Evolutionary conservation across 2,329 filamentous ascomycete genomes (phyloP).

Genomic region (Colletotrichum eremochloae): DNA sequence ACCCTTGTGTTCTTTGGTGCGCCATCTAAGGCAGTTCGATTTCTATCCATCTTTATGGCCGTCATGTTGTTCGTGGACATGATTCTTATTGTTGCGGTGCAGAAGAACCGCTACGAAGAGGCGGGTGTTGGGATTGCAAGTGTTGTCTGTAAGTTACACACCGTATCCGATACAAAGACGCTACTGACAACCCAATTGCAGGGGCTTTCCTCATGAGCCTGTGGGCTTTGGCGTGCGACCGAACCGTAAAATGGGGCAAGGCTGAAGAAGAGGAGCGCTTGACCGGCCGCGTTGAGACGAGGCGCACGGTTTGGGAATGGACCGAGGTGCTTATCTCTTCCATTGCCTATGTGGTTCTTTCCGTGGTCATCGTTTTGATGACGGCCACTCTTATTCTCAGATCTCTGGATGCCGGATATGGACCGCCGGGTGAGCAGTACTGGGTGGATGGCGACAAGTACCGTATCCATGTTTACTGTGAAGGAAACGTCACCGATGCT

Average conservation of each 20-base stretch:
- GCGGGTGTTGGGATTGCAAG: constrained; percentile 92
- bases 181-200: constrained; percentile 37
- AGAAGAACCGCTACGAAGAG: constrained; percentile 83
- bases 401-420: constrained; percentile 81
- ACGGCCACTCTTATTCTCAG: constrained; percentile 85
- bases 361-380: constrained; percentile 78
- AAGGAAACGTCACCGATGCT: constrained; percentile 75
- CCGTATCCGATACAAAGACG: background rate
- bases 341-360: constrained; percentile 77
- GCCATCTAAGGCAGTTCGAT: constrained; percentile 83
- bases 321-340: constrained; percentile 81
- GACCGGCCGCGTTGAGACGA: constrained; percentile 88
- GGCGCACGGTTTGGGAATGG: constrained; percentile 88
- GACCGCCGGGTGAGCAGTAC: constrained; percentile 80
- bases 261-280: constrained; percentile 91
- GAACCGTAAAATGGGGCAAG: constrained; percentile 92
- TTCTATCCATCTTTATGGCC: constrained; percentile 78
- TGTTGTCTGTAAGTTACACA: constrained; percentile 69
- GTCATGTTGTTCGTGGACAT: constrained; percentile 78
- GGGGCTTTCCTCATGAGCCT: constrained; percentile 82
- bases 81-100: constrained; percentile 83
- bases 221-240: constrained; percentile 84
- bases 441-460: constrained; percentile 89
- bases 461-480: constrained; percentile 86
- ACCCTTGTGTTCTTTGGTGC: constrained; percentile 88